phyloP scores from a whole-genome alignment of 164 flowering plant species.

The Macadamia integrifolia region DNA sequence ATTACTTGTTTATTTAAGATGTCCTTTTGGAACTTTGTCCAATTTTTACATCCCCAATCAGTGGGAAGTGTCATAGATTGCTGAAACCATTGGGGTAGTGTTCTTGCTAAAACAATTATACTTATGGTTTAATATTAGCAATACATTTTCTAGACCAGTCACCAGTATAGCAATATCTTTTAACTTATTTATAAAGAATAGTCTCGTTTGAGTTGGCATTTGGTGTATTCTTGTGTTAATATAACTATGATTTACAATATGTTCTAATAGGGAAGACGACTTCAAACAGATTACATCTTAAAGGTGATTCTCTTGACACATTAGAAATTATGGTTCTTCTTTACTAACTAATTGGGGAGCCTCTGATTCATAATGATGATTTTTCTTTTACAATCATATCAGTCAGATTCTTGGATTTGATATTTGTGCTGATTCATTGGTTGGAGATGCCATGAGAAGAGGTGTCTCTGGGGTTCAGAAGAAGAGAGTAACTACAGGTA shows the following conservation, averaged over 20 bases:
- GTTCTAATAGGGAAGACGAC: slow-evolving; percentile 13
- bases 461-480: slow-evolving; percentile 30
- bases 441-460: slow-evolving; percentile 26
- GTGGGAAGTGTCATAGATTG: background rate
- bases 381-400: background rate
- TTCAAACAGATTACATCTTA: slow-evolving; percentile 25
- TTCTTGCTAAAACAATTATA: too few relatives aligned
- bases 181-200: too few relatives aligned
- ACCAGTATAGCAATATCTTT: too few relatives aligned
- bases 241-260: too few relatives aligned
- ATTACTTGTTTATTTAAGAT: background rate
- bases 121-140: too few relatives aligned
- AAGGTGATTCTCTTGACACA: slow-evolving; percentile 10
- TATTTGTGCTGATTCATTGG: slow-evolving; percentile 22
- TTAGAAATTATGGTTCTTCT: background rate
- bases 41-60: background rate
- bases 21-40: background rate
- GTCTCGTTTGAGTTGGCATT: too few relatives aligned
- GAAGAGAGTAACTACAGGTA: slow-evolving; percentile 27
- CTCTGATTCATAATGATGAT: background rate
- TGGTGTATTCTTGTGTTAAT: too few relatives aligned
- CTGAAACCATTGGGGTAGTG: too few relatives aligned
- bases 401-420: slow-evolving; percentile 28
- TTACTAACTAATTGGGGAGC: too few relatives aligned
- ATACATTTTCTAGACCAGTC: too few relatives aligned